Evolutionary conservation across 2,329 filamentous ascomycete species (phyloP).

Genomic region (Phialophora tarda): DNA sequence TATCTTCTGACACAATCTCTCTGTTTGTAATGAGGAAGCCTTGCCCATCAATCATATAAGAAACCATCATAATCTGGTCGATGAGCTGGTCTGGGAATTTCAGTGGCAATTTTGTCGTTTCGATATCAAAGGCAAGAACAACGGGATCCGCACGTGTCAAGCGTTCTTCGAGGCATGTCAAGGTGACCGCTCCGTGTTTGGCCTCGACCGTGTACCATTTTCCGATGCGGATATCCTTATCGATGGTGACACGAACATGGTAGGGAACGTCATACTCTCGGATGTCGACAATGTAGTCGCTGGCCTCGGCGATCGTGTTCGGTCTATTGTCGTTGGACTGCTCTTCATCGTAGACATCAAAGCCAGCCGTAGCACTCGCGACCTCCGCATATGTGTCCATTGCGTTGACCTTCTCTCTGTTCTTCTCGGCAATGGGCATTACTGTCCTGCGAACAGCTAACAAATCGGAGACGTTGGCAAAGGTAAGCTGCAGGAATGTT

Average conservation of each 20-base stretch:
- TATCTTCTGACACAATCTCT: constrained; percentile 97
- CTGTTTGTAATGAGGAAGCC: constrained; percentile 97
- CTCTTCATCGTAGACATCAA: constrained; percentile 95
- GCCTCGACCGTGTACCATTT: constrained; percentile 97
- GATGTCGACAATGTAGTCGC: constrained; percentile 97
- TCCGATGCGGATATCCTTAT: constrained; percentile 92
- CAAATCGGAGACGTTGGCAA: constrained; percentile 85
- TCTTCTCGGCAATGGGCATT: constrained; percentile 91
- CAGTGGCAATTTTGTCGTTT: constrained; percentile 91
- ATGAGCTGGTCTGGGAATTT: constrained; percentile 96
- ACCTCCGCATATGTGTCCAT: constrained; percentile 99
- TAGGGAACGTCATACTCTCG: constrained; percentile 99
- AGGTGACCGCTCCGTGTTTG: constrained; percentile 84
- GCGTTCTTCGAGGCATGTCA: constrained; percentile 84
- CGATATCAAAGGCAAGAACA: constrained; percentile 99
- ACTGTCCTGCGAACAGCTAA: constrained; percentile 83
- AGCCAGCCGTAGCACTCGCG: constrained; percentile 77
- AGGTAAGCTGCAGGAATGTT: constrained; percentile 84
- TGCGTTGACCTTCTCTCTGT: constrained; percentile 92
- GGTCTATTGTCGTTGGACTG: constrained; percentile 79
- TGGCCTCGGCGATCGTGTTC: constrained; percentile 83
- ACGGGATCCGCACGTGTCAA: constrained; percentile 91
- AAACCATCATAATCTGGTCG: constrained; percentile 99
- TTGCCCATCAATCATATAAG: constrained; percentile 99
- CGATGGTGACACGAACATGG: constrained; percentile 98